phyloP scores from a whole-genome alignment of 73 alveolate species.

The Paramecium sexaurelia region DNA sequence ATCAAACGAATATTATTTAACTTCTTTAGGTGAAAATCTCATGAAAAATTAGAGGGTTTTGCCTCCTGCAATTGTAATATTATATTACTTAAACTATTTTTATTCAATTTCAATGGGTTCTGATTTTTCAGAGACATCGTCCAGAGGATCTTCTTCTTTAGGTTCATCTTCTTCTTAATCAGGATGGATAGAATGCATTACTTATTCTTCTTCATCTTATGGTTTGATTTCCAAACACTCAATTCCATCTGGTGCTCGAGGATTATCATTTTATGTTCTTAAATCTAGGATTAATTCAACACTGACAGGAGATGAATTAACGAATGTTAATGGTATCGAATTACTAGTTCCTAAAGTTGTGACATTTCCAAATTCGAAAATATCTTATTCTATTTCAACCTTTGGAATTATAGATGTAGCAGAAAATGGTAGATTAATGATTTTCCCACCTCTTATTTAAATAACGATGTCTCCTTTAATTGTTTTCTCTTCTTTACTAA shows the following conservation, averaged over 20 bases:
- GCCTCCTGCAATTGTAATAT: constrained; percentile 23
- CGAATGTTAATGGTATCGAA: constrained; percentile 84
- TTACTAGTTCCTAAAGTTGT: constrained; percentile 84
- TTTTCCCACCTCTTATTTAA: constrained; percentile 95
- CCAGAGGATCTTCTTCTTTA: constrained; percentile 57
- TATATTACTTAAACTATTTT: constrained; percentile 44
- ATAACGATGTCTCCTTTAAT: constrained; percentile 89
- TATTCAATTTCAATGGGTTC: constrained; percentile 56
- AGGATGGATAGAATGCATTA: constrained; percentile 64
- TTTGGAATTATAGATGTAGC: constrained; percentile 95
- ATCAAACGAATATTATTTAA: constrained; percentile 32
- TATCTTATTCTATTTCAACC: constrained; percentile 88
- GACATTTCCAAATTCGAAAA: constrained; percentile 96
- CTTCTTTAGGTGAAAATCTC: constrained; percentile 66
- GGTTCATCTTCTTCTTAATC: constrained; percentile 65
- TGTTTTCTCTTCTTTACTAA: constrained; percentile 87
- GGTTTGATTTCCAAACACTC: constrained; percentile 60
- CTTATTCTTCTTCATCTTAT: constrained; percentile 62
- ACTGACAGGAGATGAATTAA: constrained; percentile 79
- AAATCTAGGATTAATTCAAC: constrained; percentile 80
- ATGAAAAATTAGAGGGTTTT: background rate
- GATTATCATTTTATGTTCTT: constrained; percentile 64
- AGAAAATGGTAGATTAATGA: constrained; percentile 81
- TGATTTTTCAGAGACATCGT: constrained; percentile 42
- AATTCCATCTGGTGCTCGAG: constrained; percentile 73